Base-by-base conservation (phyloP, 768 basidiomycete species). In the Lentinula edodes region DNA sequence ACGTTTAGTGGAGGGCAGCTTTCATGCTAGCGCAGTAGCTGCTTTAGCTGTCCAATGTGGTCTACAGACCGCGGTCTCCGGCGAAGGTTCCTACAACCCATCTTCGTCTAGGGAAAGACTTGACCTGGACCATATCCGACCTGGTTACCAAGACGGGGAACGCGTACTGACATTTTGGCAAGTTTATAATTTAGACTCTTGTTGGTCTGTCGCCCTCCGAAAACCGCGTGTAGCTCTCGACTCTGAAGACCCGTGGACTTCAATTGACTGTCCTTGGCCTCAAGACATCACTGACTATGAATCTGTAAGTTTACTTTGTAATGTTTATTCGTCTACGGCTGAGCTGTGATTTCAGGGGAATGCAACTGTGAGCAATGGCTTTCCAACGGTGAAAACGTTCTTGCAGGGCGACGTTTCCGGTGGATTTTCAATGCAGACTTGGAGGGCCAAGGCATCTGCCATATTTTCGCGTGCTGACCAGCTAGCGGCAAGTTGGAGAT, bases 121-220 rank as follows among this genome's bases (percentile, higher is more conserved):
- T 63, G 80, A 83, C 46, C 74, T 86, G 53, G 84, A 84, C 50
- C 87, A 85, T 2, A 74, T 83, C 1, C 83, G 83, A 68, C 81
- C 82, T 64, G 74, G 80, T 43, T 71, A 86, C 52, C 83, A 85
- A 65, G 85, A 87, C 50, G 88, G 86, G 52, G 89, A 91, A 68
- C 79, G 88, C 45, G 85, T 91, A 60, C 71, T 86, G 42, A 80
- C 90, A 0, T 93, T 93, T 66, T 93, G 91, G 91, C 89, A 91
- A 69, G 88, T 90, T 10, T 93, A 86, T 72, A 83, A 84, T 66
- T 76, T 92, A 64, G 91, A 93, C 72, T 83, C 87, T 35, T 90
- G 89, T 68, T 91, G 90, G 89, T 90, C 90, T 20, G 85, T 87
- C 5, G 82, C 85, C 9, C 79, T 91, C 6, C 86, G 84, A 35